These are phyloP conservation scores for Cytidiella melzeri DNA, from an alignment of 768 basidiomycete genomes.

Conservation along the genomic window DNA sequence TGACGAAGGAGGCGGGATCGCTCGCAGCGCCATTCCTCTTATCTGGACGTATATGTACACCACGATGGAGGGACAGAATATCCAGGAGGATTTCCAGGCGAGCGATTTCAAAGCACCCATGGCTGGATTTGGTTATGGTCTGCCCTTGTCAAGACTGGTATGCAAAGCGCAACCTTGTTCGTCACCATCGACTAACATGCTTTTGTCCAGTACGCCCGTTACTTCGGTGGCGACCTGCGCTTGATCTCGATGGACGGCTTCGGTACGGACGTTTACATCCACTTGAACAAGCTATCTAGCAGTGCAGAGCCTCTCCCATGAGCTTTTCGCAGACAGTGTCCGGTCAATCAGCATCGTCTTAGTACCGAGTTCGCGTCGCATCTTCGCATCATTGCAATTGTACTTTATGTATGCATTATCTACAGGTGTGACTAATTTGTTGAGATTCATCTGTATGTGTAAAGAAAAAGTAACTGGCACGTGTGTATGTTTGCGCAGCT, in stretches of 20 bases:
- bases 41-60: constrained; percentile 99
- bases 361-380: too few relatives aligned
- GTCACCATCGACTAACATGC: constrained; percentile 5
- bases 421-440: too few relatives aligned
- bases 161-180: constrained; percentile 25
- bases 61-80: constrained; percentile 65
- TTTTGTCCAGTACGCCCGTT: constrained; percentile 72
- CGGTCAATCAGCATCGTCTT: too few relatives aligned
- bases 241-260: constrained; percentile 99
- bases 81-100: constrained; percentile 74
- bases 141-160: constrained; percentile 88
- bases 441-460: too few relatives aligned
- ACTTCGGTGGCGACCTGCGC: constrained; percentile 89
- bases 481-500: background rate
- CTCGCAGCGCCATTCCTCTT: constrained; percentile 80
- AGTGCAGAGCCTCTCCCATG: constrained; percentile 73
- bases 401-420: constrained; percentile 13
- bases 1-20: constrained; percentile 95
- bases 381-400: constrained; percentile 7
- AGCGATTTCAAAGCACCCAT: constrained; percentile 96
- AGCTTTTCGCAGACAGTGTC: too few relatives aligned
- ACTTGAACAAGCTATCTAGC: constrained; percentile 79
- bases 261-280: constrained; percentile 91
- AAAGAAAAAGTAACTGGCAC: too few relatives aligned
- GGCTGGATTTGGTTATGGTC: constrained; percentile 94